phyloP scores from a whole-genome alignment of 108 stramenopile species.

The Bacterosira constricta region DNA sequence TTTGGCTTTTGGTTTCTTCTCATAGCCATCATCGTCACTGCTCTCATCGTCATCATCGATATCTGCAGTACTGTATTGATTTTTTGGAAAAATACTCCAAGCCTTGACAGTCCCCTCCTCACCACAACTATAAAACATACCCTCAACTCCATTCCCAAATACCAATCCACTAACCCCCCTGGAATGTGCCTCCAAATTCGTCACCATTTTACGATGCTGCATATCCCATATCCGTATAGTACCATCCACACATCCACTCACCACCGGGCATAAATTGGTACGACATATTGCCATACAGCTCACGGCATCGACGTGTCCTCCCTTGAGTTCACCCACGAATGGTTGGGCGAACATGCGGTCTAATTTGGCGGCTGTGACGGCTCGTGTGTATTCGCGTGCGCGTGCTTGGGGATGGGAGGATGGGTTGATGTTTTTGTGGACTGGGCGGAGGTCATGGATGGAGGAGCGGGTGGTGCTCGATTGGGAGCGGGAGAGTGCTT shows the following conservation, averaged over 20 bases:
- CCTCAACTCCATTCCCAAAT: constrained; percentile 71
- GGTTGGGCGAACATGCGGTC: constrained; percentile 98
- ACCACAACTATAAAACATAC: constrained; percentile 89
- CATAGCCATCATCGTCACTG: constrained; percentile 17
- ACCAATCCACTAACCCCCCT: constrained; percentile 70
- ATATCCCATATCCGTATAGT: constrained; percentile 96
- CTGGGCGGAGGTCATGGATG: constrained; percentile 69
- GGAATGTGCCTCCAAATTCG: constrained; percentile 72
- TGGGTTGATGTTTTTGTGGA: constrained; percentile 81
- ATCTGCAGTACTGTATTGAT: neutral
- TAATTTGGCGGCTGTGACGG: constrained; percentile 94
- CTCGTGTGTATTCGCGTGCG: constrained; percentile 92
- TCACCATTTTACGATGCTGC: constrained; percentile 74
- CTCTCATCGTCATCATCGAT: constrained; percentile 31
- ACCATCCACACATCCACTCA: constrained; percentile 95
- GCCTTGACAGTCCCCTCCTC: constrained; percentile 76
- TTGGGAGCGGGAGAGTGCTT: constrained; percentile 73
- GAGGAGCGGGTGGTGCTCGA: constrained; percentile 74
- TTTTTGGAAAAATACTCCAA: constrained; percentile 21
- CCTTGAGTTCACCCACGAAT: constrained; percentile 87
- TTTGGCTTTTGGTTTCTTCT: constrained; percentile 31
- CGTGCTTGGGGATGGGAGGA: constrained; percentile 79
- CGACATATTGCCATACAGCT: constrained; percentile 78
- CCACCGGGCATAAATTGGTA: constrained; percentile 78
- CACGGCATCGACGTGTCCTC: constrained; percentile 95